These are phyloP conservation scores for Colletotrichum tofieldiae DNA, from an alignment of 2,329 filamentous ascomycete genomes.

Conservation along the genomic window DNA sequence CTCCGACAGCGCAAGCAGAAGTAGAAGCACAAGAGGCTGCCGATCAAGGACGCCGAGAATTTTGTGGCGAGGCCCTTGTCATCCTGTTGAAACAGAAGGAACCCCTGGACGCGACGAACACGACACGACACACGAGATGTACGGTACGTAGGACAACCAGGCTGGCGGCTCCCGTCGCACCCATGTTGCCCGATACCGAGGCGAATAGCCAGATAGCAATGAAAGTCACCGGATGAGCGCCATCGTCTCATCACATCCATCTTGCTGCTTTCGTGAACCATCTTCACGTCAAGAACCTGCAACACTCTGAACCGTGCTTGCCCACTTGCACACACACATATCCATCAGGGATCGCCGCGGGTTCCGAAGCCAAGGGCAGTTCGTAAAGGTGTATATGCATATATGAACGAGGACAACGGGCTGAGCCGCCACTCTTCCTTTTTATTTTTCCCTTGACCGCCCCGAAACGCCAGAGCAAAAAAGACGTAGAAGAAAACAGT, in stretches of 20 bases:
- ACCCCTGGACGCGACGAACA: background rate
- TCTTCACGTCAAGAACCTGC: background rate
- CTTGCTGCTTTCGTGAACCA: background rate
- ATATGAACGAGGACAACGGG: constrained; percentile 28
- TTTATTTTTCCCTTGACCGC: constrained; percentile 31
- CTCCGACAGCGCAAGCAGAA: background rate
- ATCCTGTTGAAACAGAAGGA: background rate
- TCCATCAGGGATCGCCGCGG: background rate
- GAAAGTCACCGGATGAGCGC: background rate
- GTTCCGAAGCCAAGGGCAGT: background rate
- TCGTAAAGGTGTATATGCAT: constrained; percentile 20
- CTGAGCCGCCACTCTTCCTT: constrained; percentile 17
- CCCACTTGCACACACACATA: background rate
- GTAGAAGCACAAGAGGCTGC: background rate
- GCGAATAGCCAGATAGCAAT: background rate
- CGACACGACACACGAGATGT: background rate
- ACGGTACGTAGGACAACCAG: too few relatives aligned
- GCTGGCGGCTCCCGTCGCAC: background rate
- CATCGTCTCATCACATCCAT: too few relatives aligned
- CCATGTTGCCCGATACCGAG: background rate
- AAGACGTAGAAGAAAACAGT: constrained; percentile 8
- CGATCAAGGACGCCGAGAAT: too few relatives aligned
- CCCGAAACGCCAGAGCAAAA: constrained; percentile 35
- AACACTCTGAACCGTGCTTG: background rate
- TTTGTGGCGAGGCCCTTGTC: background rate